A percentile compares a stretch with the other conserved stretches of the same genome.
Evolutionary conservation across 2,329 filamentous ascomycete species (phyloP).

Genomic region (Fusarium cicatricum): DNA sequence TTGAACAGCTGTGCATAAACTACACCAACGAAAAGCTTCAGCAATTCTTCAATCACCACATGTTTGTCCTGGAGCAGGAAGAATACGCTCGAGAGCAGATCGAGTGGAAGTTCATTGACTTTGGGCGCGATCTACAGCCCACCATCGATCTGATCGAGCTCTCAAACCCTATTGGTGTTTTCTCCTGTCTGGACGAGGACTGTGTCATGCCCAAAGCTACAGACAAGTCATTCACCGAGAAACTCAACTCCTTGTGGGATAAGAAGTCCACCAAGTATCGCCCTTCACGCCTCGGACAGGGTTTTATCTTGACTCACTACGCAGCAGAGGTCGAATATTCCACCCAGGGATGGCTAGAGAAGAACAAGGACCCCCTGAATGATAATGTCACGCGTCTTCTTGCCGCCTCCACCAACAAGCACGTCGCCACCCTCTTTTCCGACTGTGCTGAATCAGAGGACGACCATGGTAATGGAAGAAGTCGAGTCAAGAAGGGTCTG

Average conservation of each 20-base stretch:
- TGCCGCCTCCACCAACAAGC: constrained; percentile 80
- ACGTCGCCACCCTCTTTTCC: constrained; percentile 83
- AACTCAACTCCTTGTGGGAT: constrained; percentile 96
- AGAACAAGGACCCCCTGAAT: constrained; percentile 98
- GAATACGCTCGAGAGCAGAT: constrained; percentile 98
- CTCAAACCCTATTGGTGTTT: constrained; percentile 96
- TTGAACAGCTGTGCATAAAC: constrained; percentile 99
- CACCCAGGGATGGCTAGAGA: constrained; percentile 94
- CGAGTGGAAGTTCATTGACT: constrained; percentile 99
- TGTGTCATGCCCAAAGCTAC: constrained; percentile 99
- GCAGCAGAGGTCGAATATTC: constrained; percentile 98
- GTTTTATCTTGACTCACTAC: constrained; percentile 96
- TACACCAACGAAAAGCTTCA: constrained; percentile 99
- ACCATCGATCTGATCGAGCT: constrained; percentile 98
- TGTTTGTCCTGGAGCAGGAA: constrained; percentile 99
- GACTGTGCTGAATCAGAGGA: constrained; percentile 89
- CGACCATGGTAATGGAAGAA: constrained; percentile 71
- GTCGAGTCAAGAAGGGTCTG: constrained; percentile 93
- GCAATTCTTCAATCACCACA: constrained; percentile 99
- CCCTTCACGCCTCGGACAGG: constrained; percentile 84
- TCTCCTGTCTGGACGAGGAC: constrained; percentile 97
- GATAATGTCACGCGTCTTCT: constrained; percentile 94
- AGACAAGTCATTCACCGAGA: constrained; percentile 96
- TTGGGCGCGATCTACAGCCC: constrained; percentile 94
- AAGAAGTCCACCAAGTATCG: constrained; percentile 95